phyloP scores from a whole-genome alignment of 352 stramenopile genomes.

The Phytophthora melonis region DNA sequence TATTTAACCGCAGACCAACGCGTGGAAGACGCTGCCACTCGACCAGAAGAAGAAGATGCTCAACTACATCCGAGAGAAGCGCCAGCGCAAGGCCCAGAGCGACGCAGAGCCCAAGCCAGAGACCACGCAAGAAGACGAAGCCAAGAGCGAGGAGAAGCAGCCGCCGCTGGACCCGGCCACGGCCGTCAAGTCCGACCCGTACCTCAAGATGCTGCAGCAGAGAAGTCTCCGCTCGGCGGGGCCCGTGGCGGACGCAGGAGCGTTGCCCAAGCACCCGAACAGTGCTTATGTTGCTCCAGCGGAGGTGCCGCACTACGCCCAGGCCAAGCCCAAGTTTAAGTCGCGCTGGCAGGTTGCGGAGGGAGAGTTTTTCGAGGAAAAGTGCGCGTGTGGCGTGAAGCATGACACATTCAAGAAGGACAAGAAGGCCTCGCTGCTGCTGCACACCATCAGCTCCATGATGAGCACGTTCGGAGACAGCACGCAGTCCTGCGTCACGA shows the following conservation, averaged over 20 bases:
- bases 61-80: constrained; percentile 81
- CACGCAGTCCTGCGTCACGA: constrained; percentile 60
- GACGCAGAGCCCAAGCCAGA: constrained; percentile 13
- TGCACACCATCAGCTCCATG: constrained; percentile 80
- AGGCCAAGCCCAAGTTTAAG: constrained; percentile 46
- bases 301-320: constrained; percentile 58
- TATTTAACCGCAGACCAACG: constrained; percentile 54
- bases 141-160: constrained; percentile 20
- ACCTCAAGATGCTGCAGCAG: constrained; percentile 85
- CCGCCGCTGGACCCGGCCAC: constrained; percentile 21
- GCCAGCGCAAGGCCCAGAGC: constrained; percentile 34
- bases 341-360: constrained; percentile 79
- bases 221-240: constrained; percentile 52
- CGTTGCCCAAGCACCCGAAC: constrained; percentile 50
- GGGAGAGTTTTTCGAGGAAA: constrained; percentile 71
- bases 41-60: constrained; percentile 87
- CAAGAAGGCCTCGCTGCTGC: constrained; percentile 53
- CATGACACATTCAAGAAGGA: constrained; percentile 51
- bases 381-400: constrained; percentile 65
- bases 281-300: constrained; percentile 68
- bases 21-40: constrained; percentile 78
- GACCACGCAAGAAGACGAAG: neutral
- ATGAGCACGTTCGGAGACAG: constrained; percentile 87
- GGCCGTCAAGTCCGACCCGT: constrained; percentile 66
- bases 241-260: neutral